Evolutionary conservation across 768 basidiomycete genomes (phyloP).

Genomic region (Tricholoma hemisulphureum): DNA sequence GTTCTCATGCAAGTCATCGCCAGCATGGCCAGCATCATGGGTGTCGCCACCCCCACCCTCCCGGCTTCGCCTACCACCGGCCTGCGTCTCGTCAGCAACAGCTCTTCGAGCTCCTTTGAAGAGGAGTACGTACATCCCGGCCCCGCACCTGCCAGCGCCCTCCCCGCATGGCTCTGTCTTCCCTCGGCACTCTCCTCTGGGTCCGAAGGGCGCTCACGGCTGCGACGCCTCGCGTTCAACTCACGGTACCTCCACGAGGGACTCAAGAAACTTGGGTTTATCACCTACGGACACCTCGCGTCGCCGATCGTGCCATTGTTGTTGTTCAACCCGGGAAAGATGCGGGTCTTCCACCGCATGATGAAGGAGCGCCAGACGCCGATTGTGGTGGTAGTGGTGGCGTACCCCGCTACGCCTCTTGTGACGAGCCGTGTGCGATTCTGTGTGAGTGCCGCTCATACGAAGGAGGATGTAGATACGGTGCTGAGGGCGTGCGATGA

Average conservation of each 20-base stretch:
- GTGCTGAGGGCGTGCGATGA: conserved; percentile 88
- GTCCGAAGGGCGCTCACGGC: conserved; percentile 75
- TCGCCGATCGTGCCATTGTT: conserved; percentile 93
- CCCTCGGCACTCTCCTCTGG: conserved; percentile 76
- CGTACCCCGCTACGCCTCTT: conserved; percentile 87
- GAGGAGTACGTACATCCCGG: conserved; percentile 56
- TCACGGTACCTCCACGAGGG: conserved; percentile 86
- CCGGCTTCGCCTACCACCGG: conserved; percentile 25
- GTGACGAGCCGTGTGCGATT: conserved; percentile 88
- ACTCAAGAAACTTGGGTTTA: conserved; percentile 90
- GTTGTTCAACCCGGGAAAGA: conserved; percentile 91
- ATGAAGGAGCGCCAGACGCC: conserved; percentile 81
- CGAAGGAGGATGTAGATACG: conserved; percentile 92
- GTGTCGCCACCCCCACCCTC: conserved; percentile 48
- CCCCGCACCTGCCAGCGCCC: conserved; percentile 57
- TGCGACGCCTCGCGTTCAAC: conserved; percentile 93
- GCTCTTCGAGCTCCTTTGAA: conserved; percentile 35
- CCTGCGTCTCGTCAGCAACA: neutral
- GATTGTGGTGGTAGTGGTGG: conserved; percentile 86
- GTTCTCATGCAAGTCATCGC: conserved; percentile 90
- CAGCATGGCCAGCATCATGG: conserved; percentile 97
- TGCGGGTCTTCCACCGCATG: conserved; percentile 86
- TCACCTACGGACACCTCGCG: conserved; percentile 88
- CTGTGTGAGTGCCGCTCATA: conserved; percentile 93
- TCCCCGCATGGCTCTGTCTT: conserved; percentile 81